These are phyloP conservation scores for Grigorovia jiainica DNA, from an alignment of 805 yeast genomes.

Conservation along the genomic window DNA sequence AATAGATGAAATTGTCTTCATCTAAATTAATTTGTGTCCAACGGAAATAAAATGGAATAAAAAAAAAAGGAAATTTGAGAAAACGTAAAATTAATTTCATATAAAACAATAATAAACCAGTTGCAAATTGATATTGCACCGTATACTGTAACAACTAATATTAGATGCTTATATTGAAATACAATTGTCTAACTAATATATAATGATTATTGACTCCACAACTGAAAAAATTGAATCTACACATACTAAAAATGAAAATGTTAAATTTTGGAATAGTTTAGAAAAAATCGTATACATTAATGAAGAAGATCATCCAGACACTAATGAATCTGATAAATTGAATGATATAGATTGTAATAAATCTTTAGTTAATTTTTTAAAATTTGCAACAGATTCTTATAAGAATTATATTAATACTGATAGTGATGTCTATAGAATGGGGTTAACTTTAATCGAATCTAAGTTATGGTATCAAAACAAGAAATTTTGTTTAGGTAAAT, in stretches of 20 bases:
- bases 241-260: conserved; percentile 12
- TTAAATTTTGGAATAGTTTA: conserved; percentile 22
- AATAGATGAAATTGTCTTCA: too few species aligned
- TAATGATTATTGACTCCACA: conserved; percentile 19
- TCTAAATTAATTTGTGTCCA: too few species aligned
- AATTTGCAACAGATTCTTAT: conserved; percentile 21
- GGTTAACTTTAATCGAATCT: conserved; percentile 27
- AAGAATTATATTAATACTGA: conserved; percentile 20
- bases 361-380: conserved; percentile 22
- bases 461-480: conserved; percentile 29
- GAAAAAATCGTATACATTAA: conserved; percentile 11
- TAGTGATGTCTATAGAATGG: conserved; percentile 30
- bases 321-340: background rate
- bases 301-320: conserved; percentile 5
- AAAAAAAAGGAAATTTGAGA: too few species aligned
- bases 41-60: too few species aligned
- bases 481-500: conserved; percentile 41
- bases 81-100: too few species aligned
- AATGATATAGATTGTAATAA: conserved; percentile 13
- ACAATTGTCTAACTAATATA: too few species aligned
- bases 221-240: conserved; percentile 7
- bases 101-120: too few species aligned
- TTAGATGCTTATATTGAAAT: too few species aligned
- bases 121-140: too few species aligned
- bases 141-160: too few species aligned